Evolutionary conservation across 164 flowering plant genomes (phyloP), one percentile per base, ranked within the genome.

Genomic region (Liriodendron chinense): DNA sequence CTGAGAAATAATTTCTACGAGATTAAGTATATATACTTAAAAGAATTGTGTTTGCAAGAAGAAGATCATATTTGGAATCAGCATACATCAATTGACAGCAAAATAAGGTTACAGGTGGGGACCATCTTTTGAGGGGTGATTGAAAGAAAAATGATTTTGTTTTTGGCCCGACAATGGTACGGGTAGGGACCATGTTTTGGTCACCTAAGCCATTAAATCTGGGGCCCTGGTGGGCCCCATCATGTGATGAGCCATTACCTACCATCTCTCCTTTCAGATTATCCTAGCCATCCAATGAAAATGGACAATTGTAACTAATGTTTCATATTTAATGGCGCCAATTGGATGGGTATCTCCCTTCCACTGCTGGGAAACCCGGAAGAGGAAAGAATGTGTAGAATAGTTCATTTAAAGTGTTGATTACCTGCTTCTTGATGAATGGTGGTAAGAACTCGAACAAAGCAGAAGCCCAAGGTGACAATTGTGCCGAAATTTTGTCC

Each of bases 391-490:
- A 53, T 53, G 59, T 12, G 59, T 2, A 53, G 59, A 53, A 53
- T 12, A 53, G 59, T 53, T 16, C 59, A 16, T 53, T 16, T 53
- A 16, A 53, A 34, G 24, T 3, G 18, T 2, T 25, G n/a, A 9
- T 34, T 77, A 74, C 77, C 80, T 78, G 77, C 65, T 65, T 66
- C 70, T 64, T 74, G 57, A 78, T 78, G 65, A 68, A 78, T 21
- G 63, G 70, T 62, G 80, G 77, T 53, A 78, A 48, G 70, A 78
- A 78, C 65, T 78, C 77, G 64, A 78, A 78, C 64, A 78, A 69
- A 22, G 80, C 80, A 49, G 70, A 69, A 20, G 80, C 76, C 77
- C 80, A 78, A 1, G 80, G 80, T 63, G 80, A 69, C 74, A 78
- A 61, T 21, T 73, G 80, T 18, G 73, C 24, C 69, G 74, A 70